phyloP scores from a whole-genome alignment of 441 rosid genomes.

The Metrosideros polymorpha region DNA sequence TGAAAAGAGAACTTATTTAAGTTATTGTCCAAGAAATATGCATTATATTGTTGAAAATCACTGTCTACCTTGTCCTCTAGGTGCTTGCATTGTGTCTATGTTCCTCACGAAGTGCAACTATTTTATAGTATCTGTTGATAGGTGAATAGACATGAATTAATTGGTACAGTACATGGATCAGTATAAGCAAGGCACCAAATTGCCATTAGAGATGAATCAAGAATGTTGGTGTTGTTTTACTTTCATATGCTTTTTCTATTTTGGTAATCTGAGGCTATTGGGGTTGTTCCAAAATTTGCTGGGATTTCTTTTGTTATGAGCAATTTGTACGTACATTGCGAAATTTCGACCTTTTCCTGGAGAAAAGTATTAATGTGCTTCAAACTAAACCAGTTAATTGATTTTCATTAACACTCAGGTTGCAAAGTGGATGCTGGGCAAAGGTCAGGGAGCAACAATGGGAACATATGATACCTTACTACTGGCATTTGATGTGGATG shows the following conservation, averaged over 20 bases:
- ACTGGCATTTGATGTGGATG: conserved; percentile 74
- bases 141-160: not conserved
- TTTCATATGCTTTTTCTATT: not conserved
- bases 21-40: not conserved
- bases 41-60: not conserved
- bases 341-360: not conserved
- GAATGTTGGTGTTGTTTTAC: not conserved
- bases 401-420: conserved; percentile 28
- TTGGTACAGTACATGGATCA: not conserved
- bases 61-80: not conserved
- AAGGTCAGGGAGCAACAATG: conserved; percentile 92
- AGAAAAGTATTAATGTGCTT: not conserved
- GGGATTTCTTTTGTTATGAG: not conserved
- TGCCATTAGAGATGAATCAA: not conserved
- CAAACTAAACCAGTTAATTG: not conserved
- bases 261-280: not conserved
- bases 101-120: not conserved
- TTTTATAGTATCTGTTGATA: not conserved
- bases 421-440: conserved; percentile 90
- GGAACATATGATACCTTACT: conserved; percentile 71
- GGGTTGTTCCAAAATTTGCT: not conserved
- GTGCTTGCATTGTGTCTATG: not conserved
- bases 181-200: not conserved
- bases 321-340: not conserved
- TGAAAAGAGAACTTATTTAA: not conserved